phyloP scores from a whole-genome alignment of 192 early-diverging fungal species.

The Physocladia obscura region DNA sequence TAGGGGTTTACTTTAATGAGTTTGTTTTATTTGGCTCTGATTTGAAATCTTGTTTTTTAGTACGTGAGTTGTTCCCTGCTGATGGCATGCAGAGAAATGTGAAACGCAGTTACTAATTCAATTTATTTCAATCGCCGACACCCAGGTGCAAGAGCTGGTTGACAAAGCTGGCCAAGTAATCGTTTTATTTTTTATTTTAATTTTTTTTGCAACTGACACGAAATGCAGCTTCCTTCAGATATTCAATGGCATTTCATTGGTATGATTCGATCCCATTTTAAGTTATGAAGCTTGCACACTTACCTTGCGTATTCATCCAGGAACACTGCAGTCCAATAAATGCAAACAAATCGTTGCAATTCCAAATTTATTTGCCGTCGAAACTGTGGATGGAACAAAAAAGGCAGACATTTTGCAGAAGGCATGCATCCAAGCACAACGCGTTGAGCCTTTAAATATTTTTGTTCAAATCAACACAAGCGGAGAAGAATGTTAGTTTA shows the following conservation, averaged over 20 bases:
- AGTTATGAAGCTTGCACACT: neutral
- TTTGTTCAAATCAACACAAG: conserved; percentile 97
- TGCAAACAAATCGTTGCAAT: conserved; percentile 84
- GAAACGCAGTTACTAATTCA: neutral
- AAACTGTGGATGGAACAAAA: conserved; percentile 79
- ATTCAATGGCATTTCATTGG: conserved; percentile 99
- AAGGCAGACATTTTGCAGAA: conserved; percentile 83
- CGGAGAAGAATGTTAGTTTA: conserved; percentile 70
- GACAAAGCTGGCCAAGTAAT: conserved; percentile 78
- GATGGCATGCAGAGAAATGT: neutral
- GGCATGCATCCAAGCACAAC: conserved; percentile 50
- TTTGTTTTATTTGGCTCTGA: no score
- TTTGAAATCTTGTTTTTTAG: conserved; percentile 16
- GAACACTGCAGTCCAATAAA: conserved; percentile 93
- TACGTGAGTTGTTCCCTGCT: conserved; percentile 33
- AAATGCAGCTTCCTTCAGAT: conserved; percentile 74
- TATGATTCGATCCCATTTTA: conserved; percentile 1
- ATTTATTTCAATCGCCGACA: neutral
- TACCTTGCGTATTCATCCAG: no score
- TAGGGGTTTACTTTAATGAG: no score
- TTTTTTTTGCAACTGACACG: no score
- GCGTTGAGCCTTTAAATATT: conserved; percentile 63
- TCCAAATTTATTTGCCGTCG: conserved; percentile 87
- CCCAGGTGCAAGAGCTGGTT: conserved; percentile 86
- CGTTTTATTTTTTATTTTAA: neutral